These are phyloP conservation scores for Carpinus viminea DNA, from an alignment of 306 rosid species.

Conservation along the genomic window DNA sequence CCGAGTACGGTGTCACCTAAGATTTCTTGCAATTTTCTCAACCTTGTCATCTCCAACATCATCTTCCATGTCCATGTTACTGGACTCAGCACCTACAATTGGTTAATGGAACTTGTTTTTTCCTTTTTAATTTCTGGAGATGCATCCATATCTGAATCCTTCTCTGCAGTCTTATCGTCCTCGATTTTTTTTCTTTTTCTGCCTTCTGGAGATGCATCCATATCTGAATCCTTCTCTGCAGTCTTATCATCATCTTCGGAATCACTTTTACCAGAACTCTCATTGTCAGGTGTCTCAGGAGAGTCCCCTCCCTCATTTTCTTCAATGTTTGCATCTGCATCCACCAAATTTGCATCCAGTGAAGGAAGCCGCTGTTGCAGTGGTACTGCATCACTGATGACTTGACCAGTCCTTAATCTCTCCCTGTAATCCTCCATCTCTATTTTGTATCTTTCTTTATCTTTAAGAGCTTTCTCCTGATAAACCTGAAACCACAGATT, in stretches of 20 bases:
- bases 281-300: conserved; percentile 38
- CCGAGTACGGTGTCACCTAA: background rate
- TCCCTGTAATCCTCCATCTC: conserved; percentile 87
- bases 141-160: conserved; percentile 35
- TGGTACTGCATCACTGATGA: conserved; percentile 72
- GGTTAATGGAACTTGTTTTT: too few relatives aligned
- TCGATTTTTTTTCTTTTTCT: conserved; percentile 13
- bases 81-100: conserved; percentile 6
- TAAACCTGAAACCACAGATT: conserved; percentile 54
- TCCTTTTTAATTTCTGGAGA: conserved; percentile 2
- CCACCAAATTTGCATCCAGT: conserved; percentile 37
- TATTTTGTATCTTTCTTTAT: conserved; percentile 71
- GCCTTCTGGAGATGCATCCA: conserved; percentile 32
- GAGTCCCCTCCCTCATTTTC: conserved; percentile 46
- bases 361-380: conserved; percentile 69
- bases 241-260: conserved; percentile 46
- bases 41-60: conserved; percentile 21
- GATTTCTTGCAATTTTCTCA: conserved; percentile 21
- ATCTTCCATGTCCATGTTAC: conserved; percentile 33
- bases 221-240: conserved; percentile 32
- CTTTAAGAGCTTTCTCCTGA: conserved; percentile 85
- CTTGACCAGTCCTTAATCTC: conserved; percentile 51
- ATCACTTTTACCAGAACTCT: conserved; percentile 56
- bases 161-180: conserved; percentile 37
- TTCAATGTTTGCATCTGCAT: conserved; percentile 43